Evolutionary conservation across 1,139 yeast species (phyloP).

Genomic region (Debaryomyces fabryi): DNA sequence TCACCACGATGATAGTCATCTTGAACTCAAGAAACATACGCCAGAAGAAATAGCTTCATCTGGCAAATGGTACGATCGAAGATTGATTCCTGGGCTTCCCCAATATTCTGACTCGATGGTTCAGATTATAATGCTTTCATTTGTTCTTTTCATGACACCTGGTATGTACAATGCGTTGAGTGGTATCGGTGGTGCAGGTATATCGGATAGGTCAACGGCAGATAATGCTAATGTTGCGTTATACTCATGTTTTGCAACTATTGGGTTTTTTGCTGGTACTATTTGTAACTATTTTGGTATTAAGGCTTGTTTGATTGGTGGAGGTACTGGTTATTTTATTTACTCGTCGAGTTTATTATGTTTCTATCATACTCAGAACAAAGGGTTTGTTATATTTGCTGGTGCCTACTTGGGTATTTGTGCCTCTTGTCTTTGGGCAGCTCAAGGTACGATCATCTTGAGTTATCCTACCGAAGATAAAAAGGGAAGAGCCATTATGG

Average conservation of each 20-base stretch:
- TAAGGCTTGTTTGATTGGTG: conserved; percentile 49
- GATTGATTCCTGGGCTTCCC: conserved; percentile 28
- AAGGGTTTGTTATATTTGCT: conserved; percentile 58
- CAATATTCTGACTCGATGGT: conserved; percentile 48
- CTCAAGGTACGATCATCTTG: conserved; percentile 61
- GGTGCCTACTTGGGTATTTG: conserved; percentile 63
- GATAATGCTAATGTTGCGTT: conserved; percentile 59
- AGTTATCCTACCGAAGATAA: conserved; percentile 57
- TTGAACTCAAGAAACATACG: conserved; percentile 32
- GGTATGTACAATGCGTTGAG: conserved; percentile 62
- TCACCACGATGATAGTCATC: conserved; percentile 17
- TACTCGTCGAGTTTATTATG: conserved; percentile 56
- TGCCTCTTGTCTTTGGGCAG: conserved; percentile 62
- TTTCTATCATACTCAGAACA: conserved; percentile 49
- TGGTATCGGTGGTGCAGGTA: conserved; percentile 57
- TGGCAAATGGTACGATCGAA: conserved; percentile 48
- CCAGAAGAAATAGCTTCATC: conserved; percentile 31
- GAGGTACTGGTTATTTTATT: conserved; percentile 59
- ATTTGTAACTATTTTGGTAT: conserved; percentile 58
- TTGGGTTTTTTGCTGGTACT: conserved; percentile 65
- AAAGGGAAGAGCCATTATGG: conserved; percentile 57
- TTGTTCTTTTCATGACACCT: conserved; percentile 56
- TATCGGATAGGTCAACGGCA: conserved; percentile 42
- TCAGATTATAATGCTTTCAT: conserved; percentile 50
- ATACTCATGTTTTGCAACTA: conserved; percentile 56